These are phyloP conservation scores for Mortierella sp. DNA, from an alignment of 371 early-diverging fungal species.

Conservation along the genomic window DNA sequence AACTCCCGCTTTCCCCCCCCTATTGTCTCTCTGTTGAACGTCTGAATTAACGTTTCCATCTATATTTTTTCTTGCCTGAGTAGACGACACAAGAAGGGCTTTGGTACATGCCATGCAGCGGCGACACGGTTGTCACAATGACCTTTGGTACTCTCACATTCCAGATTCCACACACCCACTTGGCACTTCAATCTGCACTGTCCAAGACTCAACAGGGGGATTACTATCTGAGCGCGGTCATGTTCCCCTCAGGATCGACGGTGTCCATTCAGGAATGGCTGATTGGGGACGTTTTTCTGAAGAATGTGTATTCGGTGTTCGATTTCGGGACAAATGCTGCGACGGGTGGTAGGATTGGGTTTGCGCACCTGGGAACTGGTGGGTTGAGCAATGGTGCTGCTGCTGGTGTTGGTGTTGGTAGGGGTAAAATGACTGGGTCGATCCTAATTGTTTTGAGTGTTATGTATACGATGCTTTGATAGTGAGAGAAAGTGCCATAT, in stretches of 20 bases:
- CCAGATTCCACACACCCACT: conserved; percentile 25
- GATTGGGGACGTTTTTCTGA: conserved; percentile 44
- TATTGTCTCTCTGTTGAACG: not conserved
- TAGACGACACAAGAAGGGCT: conserved; percentile 11
- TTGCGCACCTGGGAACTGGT: conserved; percentile 26
- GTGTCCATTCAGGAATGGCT: conserved; percentile 29
- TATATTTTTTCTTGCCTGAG: not conserved
- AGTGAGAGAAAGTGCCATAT: too few species aligned
- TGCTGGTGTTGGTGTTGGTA: too few species aligned
- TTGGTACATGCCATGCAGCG: conserved; percentile 44
- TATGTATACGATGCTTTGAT: not conserved
- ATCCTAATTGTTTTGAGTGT: not conserved
- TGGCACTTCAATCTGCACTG: conserved; percentile 31
- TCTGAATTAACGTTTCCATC: not conserved
- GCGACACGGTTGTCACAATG: conserved; percentile 24
- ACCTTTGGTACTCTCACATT: conserved; percentile 27
- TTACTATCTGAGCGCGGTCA: conserved; percentile 41
- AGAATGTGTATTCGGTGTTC: conserved; percentile 47
- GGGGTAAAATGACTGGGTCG: not conserved
- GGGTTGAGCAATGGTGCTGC: not conserved
- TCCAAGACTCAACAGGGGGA: not conserved
- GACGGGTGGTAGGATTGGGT: conserved; percentile 44
- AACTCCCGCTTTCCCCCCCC: not conserved
- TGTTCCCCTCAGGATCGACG: conserved; percentile 26
- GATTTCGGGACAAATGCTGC: conserved; percentile 33